Conservation (phyloP, 2,329 filamentous ascomycete genomes). For the Beauveria australis region DNA sequence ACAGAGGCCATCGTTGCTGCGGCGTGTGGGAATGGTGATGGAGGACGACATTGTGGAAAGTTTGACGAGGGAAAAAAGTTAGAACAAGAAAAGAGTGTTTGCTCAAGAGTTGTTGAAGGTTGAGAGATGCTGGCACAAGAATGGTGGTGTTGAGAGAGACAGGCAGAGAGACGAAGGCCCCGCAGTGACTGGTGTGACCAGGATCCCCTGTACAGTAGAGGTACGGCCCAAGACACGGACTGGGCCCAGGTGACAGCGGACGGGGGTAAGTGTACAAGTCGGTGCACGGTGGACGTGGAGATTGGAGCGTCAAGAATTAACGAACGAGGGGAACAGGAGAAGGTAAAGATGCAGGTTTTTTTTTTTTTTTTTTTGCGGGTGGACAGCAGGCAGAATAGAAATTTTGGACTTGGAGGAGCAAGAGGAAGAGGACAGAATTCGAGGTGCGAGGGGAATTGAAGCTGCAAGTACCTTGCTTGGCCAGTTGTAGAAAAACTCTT, state of each 20-base stretch:
- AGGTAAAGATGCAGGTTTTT: neutral
- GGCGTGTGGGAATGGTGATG: constrained; percentile 55
- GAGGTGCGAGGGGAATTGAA: neutral
- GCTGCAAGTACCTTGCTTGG: neutral
- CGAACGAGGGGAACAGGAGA: neutral
- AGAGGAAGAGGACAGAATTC: neutral
- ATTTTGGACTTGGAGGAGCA: neutral
- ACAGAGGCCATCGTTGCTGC: constrained; percentile 27
- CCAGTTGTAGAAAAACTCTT: neutral
- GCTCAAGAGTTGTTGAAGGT: constrained; percentile 10
- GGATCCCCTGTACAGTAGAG: neutral
- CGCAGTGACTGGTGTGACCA: constrained; percentile 1
- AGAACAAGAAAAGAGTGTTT: neutral
- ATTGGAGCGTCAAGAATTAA: neutral
- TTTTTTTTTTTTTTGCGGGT: neutral
- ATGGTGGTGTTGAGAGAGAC: neutral
- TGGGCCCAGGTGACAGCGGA: constrained; percentile 5
- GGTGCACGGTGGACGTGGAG: neutral
- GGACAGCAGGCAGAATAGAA: no score
- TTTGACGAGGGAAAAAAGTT: neutral
- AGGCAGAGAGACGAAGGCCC: constrained; percentile 1
- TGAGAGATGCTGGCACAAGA: neutral
- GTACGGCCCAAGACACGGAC: constrained; percentile 1
- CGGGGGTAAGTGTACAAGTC: neutral
- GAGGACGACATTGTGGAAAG: constrained; percentile 52